A percentile compares a stretch with the other conserved stretches of the same genome.
These are phyloP conservation scores for Exidia glandulosa DNA, from an alignment of 768 basidiomycete genomes.

Conservation along the genomic window DNA sequence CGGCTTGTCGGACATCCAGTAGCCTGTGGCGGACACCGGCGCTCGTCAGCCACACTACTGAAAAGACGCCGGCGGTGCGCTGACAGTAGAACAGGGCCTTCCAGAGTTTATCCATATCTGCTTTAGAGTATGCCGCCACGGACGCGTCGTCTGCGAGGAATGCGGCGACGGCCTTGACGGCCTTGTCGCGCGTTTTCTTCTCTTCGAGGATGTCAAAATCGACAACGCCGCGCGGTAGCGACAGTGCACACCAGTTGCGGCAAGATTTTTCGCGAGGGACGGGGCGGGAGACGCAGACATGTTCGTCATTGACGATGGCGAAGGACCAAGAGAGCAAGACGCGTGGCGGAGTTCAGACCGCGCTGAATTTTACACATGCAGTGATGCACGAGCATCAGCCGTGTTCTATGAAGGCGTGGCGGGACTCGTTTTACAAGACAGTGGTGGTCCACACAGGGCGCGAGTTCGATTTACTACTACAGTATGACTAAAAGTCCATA, in stretches of 20 bases:
- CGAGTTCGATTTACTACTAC: neutral
- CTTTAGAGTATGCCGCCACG: conserved; percentile 43
- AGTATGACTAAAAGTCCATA: neutral
- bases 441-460: too few relatives aligned
- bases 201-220: conserved; percentile 44
- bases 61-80: conserved; percentile 20
- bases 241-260: conserved; percentile 64
- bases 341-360: neutral
- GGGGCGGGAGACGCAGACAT: conserved; percentile 27
- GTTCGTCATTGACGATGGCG: neutral
- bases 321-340: neutral
- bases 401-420: too few relatives aligned
- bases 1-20: conserved; percentile 99
- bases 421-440: too few relatives aligned
- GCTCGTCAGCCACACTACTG: neutral
- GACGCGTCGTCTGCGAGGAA: conserved; percentile 64
- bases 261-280: conserved; percentile 84
- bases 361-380: neutral
- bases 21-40: conserved; percentile 41
- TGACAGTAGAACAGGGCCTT: conserved; percentile 95
- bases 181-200: conserved; percentile 86
- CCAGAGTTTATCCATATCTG: conserved; percentile 89
- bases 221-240: conserved; percentile 1
- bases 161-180: conserved; percentile 62
- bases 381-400: too few relatives aligned